Percentiles rank a stretch among this genome's conserved stretches.
phyloP scores from a whole-genome alignment of 2,329 filamentous ascomycete genomes.

The Exophiala dermatitidis region DNA sequence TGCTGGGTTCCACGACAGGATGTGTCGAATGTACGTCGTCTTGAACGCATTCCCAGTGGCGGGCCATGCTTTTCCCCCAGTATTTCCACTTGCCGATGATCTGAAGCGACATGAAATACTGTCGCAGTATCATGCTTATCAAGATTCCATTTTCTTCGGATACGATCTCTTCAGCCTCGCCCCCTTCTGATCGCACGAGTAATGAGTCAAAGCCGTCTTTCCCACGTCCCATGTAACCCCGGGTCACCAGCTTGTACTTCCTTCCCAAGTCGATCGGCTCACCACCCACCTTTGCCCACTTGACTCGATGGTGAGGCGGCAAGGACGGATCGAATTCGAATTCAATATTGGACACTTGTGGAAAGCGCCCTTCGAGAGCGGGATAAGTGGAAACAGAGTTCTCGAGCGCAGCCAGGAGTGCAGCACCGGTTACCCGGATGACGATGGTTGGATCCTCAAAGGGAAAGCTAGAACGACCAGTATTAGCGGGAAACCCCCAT shows the following conservation, averaged over 20 bases:
- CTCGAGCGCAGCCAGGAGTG: constrained; percentile 71
- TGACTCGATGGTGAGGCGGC: constrained; percentile 56
- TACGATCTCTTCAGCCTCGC: constrained; percentile 67
- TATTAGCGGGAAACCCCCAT: not conserved
- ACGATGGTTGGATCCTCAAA: constrained; percentile 87
- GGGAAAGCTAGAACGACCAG: constrained; percentile 51
- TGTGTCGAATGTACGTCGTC: constrained; percentile 47
- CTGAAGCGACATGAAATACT: constrained; percentile 84
- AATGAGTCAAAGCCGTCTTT: constrained; percentile 78
- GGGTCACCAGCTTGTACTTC: constrained; percentile 66
- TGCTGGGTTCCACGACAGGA: constrained; percentile 21
- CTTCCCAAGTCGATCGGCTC: constrained; percentile 55
- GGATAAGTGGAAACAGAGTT: constrained; percentile 76
- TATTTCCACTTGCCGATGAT: constrained; percentile 73
- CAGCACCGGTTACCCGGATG: constrained; percentile 62
- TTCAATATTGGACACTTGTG: constrained; percentile 76
- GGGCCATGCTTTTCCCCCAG: constrained; percentile 55
- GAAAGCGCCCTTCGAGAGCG: constrained; percentile 75
- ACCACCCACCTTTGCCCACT: constrained; percentile 54
- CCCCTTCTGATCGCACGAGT: constrained; percentile 68
- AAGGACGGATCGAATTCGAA: constrained; percentile 64
- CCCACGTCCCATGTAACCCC: constrained; percentile 82
- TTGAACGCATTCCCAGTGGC: constrained; percentile 62
- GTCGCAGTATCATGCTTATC: constrained; percentile 76
- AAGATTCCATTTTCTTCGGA: constrained; percentile 81